Percentiles rank a stretch among this genome's conserved stretches.
Conservation (phyloP, 2,329 filamentous ascomycete species). For the Ophiostoma tasmaniense region DNA sequence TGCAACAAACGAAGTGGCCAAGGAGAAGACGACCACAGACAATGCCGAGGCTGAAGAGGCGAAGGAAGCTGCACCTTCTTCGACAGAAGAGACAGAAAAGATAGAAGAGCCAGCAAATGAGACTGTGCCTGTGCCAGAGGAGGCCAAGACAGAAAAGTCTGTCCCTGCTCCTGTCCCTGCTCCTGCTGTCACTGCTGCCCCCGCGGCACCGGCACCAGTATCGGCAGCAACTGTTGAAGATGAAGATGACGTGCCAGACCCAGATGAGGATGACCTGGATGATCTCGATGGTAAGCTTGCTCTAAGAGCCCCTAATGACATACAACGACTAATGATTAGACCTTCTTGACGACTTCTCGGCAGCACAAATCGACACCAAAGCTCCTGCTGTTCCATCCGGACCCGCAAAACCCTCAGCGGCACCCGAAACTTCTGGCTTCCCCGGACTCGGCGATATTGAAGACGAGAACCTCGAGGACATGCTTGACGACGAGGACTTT, state of each 20-base stretch:
- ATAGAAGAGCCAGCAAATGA: not conserved
- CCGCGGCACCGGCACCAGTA: not conserved
- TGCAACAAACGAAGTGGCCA: not conserved
- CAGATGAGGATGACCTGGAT: slow-evolving; percentile 85
- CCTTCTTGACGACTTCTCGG: slow-evolving; percentile 83
- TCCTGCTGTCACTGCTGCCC: not conserved
- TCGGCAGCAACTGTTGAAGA: slow-evolving; percentile 22
- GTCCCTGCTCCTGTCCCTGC: not conserved
- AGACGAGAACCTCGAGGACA: slow-evolving; percentile 30
- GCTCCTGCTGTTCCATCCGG: slow-evolving; percentile 25
- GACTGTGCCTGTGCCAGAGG: not conserved
- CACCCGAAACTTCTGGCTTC: slow-evolving; percentile 16
- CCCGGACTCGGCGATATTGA: slow-evolving; percentile 18
- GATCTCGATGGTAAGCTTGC: slow-evolving; percentile 70
- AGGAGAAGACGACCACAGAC: not conserved
- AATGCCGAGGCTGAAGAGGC: not conserved
- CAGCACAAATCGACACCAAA: slow-evolving; percentile 49
- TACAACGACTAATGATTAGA: slow-evolving; percentile 42
- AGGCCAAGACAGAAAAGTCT: not conserved
- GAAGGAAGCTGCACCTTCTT: not conserved
- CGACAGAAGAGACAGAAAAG: not conserved
- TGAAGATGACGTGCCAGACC: slow-evolving; percentile 63
- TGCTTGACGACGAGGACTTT: slow-evolving; percentile 65
- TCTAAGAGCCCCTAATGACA: not conserved
- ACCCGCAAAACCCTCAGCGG: slow-evolving; percentile 18